Evolutionary conservation across 2,329 filamentous ascomycete species (phyloP).

Genomic region (Mycosphaerella sp.): DNA sequence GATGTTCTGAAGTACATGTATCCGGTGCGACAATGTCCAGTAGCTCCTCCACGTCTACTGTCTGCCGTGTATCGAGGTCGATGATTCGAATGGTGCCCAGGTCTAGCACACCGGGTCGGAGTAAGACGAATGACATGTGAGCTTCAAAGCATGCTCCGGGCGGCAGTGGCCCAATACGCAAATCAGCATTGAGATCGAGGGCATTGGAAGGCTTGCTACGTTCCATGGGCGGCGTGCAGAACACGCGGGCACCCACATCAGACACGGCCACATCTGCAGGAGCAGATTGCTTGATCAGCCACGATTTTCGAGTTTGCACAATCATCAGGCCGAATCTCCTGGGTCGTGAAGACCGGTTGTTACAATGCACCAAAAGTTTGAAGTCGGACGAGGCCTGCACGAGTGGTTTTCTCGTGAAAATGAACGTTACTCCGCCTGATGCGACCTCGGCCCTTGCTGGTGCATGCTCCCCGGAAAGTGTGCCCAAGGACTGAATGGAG

Average conservation of each 20-base stretch:
- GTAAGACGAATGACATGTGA: slow-evolving; percentile 64
- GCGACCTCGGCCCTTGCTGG: background rate
- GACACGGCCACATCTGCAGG: slow-evolving; percentile 1
- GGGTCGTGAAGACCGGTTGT: slow-evolving; percentile 58
- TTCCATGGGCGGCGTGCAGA: slow-evolving; percentile 16
- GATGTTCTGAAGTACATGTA: background rate
- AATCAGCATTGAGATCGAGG: slow-evolving; percentile 68
- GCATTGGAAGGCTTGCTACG: slow-evolving; percentile 59
- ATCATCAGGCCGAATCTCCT: slow-evolving; percentile 63
- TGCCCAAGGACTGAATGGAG: slow-evolving; percentile 11
- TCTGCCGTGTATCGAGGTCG: slow-evolving; percentile 67
- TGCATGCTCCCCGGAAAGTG: slow-evolving; percentile 6
- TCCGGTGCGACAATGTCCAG: slow-evolving; percentile 54
- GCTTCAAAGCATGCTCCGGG: slow-evolving; percentile 67
- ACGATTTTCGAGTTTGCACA: slow-evolving; percentile 10
- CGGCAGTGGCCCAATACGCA: slow-evolving; percentile 64
- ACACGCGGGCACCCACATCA: slow-evolving; percentile 16
- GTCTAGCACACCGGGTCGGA: slow-evolving; percentile 59
- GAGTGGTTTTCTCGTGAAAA: slow-evolving; percentile 57
- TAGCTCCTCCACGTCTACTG: slow-evolving; percentile 68
- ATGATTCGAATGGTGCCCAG: slow-evolving; percentile 67
- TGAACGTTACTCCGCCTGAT: slow-evolving; percentile 60
- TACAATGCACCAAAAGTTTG: slow-evolving; percentile 65
- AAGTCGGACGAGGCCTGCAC: slow-evolving; percentile 62
- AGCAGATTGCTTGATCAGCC: background rate